These are phyloP conservation scores for Xylaria hypoxylon DNA, from an alignment of 2,329 filamentous ascomycete species.

Conservation along the genomic window DNA sequence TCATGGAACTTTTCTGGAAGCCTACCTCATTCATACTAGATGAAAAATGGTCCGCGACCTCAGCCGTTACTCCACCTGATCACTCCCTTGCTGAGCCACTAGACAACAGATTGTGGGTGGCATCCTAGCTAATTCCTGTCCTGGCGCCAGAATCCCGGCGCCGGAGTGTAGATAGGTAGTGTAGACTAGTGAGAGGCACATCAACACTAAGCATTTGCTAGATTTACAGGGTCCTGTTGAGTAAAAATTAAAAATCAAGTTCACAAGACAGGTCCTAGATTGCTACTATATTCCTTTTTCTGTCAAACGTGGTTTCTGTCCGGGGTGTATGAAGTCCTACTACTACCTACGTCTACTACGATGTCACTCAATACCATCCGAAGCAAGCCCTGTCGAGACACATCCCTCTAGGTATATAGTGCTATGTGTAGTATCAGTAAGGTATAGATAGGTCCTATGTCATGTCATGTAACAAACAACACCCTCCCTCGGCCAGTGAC, in stretches of 20 bases:
- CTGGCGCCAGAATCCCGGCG: too few relatives aligned
- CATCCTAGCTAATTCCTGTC: too few relatives aligned
- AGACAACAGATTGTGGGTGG: too few relatives aligned
- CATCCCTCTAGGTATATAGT: background rate
- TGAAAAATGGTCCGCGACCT: background rate
- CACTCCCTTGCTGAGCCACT: too few relatives aligned
- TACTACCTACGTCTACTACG: background rate
- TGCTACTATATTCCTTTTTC: background rate
- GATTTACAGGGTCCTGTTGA: background rate
- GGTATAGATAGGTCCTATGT: too few relatives aligned
- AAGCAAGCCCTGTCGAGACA: too few relatives aligned
- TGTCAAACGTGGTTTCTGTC: background rate
- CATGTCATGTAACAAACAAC: too few relatives aligned
- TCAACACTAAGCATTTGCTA: conserved; percentile 16
- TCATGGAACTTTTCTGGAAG: conserved; percentile 26
- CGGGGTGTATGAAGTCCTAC: background rate
- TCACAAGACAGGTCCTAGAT: conserved; percentile 20
- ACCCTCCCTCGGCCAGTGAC: too few relatives aligned
- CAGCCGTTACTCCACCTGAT: too few relatives aligned
- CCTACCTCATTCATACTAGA: conserved; percentile 8
- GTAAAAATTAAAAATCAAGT: background rate
- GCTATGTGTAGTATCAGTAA: background rate
- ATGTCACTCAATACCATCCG: background rate
- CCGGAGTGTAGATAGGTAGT: too few relatives aligned
- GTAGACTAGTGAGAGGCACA: background rate